A percentile compares a stretch with the other conserved stretches of the same genome.
Conservation (phyloP, 2,329 filamentous ascomycete species). For the Fusarium sp. region DNA sequence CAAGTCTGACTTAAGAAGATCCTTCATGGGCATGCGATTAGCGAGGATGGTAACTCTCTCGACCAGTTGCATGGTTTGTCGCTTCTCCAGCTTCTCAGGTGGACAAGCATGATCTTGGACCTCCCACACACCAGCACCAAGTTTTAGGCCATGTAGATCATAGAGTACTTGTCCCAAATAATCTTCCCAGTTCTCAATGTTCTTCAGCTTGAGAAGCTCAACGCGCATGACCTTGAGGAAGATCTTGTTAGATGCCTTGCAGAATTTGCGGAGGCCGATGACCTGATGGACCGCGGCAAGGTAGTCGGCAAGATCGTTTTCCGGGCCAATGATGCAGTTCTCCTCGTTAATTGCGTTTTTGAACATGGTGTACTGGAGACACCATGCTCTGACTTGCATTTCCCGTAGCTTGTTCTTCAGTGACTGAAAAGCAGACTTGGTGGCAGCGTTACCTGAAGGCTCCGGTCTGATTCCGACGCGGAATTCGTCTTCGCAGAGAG, state of each 20-base stretch:
- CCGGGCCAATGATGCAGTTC: constrained; percentile 74
- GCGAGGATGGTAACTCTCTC: constrained; percentile 88
- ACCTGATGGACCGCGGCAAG: constrained; percentile 87
- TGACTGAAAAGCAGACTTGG: constrained; percentile 69
- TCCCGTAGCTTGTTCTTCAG: constrained; percentile 82
- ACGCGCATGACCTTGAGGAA: constrained; percentile 92
- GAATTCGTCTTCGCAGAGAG: constrained; percentile 89
- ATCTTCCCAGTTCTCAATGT: constrained; percentile 86
- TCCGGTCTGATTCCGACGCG: constrained; percentile 80
- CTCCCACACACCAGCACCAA: constrained; percentile 77
- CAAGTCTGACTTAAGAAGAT: constrained; percentile 91
- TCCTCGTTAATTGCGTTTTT: constrained; percentile 82
- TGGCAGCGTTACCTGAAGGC: constrained; percentile 70
- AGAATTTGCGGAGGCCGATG: constrained; percentile 87
- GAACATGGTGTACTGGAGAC: constrained; percentile 85
- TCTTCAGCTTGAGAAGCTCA: constrained; percentile 83
- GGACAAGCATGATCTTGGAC: constrained; percentile 86
- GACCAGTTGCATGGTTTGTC: constrained; percentile 84
- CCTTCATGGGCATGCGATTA: constrained; percentile 88
- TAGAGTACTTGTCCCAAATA: constrained; percentile 90
- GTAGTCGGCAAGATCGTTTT: constrained; percentile 84
- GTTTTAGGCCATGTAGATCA: constrained; percentile 86
- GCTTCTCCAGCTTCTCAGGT: constrained; percentile 82
- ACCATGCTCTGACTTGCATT: constrained; percentile 91
- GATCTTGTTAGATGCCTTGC: constrained; percentile 86